phyloP scores from a whole-genome alignment of 2,329 filamentous ascomycete genomes.

The Talaromyces sp. region DNA sequence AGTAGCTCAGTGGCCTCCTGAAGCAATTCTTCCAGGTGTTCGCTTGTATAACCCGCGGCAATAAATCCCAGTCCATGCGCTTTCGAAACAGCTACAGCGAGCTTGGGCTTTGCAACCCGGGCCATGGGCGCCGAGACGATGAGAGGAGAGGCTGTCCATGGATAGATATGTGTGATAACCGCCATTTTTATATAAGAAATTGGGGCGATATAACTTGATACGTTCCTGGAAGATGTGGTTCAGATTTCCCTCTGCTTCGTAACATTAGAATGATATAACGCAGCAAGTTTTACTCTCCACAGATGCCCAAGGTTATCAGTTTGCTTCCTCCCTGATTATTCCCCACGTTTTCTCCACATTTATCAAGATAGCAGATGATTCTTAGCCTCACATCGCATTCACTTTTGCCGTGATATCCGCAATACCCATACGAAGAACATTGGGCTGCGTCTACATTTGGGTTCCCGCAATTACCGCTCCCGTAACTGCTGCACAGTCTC shows the following conservation, averaged over 20 bases:
- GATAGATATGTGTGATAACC: constrained; percentile 34
- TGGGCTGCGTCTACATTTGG: neutral
- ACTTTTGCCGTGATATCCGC: neutral
- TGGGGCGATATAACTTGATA: neutral
- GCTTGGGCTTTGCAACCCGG: constrained; percentile 49
- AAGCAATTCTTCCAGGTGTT: constrained; percentile 24
- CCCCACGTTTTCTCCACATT: neutral
- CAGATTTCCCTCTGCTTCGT: neutral
- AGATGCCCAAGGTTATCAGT: neutral
- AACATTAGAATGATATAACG: neutral
- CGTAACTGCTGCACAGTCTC: neutral
- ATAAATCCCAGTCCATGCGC: constrained; percentile 53
- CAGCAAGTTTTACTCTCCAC: neutral
- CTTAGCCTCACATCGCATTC: neutral
- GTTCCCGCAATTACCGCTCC: neutral
- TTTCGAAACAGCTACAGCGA: constrained; percentile 57
- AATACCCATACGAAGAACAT: neutral
- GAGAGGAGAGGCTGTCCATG: constrained; percentile 54
- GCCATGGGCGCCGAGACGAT: constrained; percentile 65
- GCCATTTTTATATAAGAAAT: neutral
- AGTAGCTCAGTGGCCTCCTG: constrained; percentile 21
- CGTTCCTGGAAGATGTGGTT: neutral
- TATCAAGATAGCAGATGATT: neutral
- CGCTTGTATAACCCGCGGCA: constrained; percentile 49
- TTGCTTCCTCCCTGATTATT: neutral